Conservation (phyloP, 2,329 filamentous ascomycete species). For the Tolypocladium endophyticum region DNA sequence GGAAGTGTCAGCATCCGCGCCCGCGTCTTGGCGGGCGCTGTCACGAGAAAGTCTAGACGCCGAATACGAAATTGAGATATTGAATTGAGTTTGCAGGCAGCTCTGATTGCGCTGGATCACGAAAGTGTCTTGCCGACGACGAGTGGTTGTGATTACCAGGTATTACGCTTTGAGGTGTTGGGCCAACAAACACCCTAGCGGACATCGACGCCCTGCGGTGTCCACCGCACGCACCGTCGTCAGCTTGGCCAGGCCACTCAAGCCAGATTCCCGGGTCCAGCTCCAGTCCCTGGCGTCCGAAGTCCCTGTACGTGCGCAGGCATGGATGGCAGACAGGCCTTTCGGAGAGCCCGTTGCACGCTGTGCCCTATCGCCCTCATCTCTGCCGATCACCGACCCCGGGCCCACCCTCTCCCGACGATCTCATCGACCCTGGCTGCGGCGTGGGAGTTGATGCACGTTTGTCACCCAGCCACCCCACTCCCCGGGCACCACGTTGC, state of each 20-base stretch:
- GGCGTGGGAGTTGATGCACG: background rate
- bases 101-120: background rate
- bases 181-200: background rate
- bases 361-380: background rate
- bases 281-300: background rate
- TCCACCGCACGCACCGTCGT: background rate
- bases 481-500: background rate
- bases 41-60: background rate
- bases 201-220: background rate
- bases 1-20: background rate
- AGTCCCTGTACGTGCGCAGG: background rate
- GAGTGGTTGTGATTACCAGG: background rate
- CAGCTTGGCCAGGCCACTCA: background rate
- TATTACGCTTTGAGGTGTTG: background rate
- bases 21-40: background rate
- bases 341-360: background rate
- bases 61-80: background rate
- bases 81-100: background rate
- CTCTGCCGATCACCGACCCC: background rate
- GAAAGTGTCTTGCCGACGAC: background rate
- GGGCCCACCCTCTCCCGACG: background rate
- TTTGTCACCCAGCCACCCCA: background rate
- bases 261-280: background rate
- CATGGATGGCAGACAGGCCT: too few relatives aligned
- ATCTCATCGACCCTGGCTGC: background rate